Conservation (phyloP, 1,284 basidiomycete genomes). For the Neolentinus lepideus region DNA sequence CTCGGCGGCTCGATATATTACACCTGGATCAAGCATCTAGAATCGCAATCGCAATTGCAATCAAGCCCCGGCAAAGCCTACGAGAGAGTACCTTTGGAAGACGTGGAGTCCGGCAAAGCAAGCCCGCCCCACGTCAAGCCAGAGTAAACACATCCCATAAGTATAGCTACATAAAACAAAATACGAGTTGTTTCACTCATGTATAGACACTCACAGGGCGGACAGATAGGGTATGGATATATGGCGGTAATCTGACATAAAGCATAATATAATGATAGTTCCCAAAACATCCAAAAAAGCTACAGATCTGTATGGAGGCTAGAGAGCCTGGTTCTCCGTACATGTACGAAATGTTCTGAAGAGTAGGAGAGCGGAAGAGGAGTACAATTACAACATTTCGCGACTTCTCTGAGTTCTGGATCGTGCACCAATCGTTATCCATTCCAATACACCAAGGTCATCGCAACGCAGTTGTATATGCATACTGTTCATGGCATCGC, state of each 20-base stretch:
- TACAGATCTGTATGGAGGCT: neutral
- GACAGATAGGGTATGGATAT: neutral
- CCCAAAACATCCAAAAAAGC: neutral
- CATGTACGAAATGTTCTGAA: no score
- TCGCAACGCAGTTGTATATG: neutral
- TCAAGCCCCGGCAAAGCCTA: neutral
- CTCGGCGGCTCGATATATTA: constrained; percentile 77
- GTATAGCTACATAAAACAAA: neutral
- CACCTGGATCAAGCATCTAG: constrained; percentile 78
- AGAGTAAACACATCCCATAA: neutral
- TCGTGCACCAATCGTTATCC: no score
- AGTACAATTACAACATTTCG: no score
- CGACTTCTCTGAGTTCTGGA: constrained; percentile 13
- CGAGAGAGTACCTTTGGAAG: constrained; percentile 2
- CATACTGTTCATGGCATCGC: neutral
- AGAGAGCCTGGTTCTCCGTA: no score
- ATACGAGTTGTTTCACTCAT: neutral
- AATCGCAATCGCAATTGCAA: constrained; percentile 30
- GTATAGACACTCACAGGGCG: no score
- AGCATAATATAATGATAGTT: neutral
- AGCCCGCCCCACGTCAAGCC: neutral
- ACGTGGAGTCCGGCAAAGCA: constrained; percentile 1
- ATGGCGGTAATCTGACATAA: neutral
- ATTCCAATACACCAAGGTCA: neutral
- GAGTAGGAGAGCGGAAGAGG: no score